Percentiles rank a stretch among this genome's conserved stretches.
phyloP scores from a whole-genome alignment of 768 basidiomycete genomes.

The Favolaschia claudopus region DNA sequence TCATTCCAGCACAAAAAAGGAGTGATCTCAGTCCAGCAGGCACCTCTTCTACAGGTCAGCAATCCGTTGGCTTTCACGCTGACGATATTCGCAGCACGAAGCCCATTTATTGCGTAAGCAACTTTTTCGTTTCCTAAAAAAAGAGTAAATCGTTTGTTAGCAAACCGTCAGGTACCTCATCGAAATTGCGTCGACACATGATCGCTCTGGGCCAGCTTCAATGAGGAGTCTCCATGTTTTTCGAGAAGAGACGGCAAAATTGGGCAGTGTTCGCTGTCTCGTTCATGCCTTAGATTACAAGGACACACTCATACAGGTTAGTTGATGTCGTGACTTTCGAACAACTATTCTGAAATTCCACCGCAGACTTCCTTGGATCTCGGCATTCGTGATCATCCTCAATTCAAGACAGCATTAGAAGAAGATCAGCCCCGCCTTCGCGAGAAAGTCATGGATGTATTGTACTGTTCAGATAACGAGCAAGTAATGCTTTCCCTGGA shows the following conservation, averaged over 20 bases:
- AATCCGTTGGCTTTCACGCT: too few relatives aligned
- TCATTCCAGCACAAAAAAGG: neutral
- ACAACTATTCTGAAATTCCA: too few relatives aligned
- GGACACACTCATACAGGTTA: neutral
- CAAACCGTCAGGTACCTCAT: neutral
- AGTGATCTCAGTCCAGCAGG: neutral
- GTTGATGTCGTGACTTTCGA: neutral
- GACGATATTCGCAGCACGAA: neutral
- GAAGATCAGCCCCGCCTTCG: slow-evolving; percentile 7
- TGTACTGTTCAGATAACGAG: slow-evolving; percentile 16
- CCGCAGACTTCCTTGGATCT: slow-evolving; percentile 8
- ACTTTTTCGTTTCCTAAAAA: neutral
- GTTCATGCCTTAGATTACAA: slow-evolving; percentile 8
- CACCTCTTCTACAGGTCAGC: too few relatives aligned
- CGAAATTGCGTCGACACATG: neutral
- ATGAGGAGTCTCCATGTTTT: neutral
- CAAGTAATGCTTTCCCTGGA: slow-evolving; percentile 16
- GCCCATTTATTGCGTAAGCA: neutral
- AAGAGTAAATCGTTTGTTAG: neutral
- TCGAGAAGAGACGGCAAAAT: neutral
- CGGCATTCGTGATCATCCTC: neutral
- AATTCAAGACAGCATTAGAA: slow-evolving; percentile 12
- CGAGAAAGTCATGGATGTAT: neutral
- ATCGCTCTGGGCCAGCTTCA: too few relatives aligned
- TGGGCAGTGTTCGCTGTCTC: neutral